These are phyloP conservation scores for Hypoxylon lienhwacheense DNA, from an alignment of 495 filamentous ascomycete genomes.

Conservation along the genomic window DNA sequence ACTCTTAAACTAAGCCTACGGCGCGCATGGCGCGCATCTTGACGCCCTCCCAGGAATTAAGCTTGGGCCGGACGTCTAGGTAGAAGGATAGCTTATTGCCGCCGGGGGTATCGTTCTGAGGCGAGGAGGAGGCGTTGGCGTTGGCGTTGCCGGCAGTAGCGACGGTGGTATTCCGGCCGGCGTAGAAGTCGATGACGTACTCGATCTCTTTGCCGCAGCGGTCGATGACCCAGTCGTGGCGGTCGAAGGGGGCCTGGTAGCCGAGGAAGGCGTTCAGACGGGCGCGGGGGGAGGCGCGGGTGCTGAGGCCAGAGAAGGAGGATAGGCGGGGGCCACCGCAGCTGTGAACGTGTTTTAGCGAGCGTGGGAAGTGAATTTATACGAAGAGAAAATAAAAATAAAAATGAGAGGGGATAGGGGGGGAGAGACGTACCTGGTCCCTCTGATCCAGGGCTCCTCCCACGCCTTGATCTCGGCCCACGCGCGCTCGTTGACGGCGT, in stretches of 20 bases:
- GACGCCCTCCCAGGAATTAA: slow-evolving; percentile 88
- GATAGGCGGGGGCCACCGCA: slow-evolving; percentile 83
- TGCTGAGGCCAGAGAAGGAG: slow-evolving; percentile 77
- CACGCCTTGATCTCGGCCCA: slow-evolving; percentile 83
- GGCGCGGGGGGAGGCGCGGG: slow-evolving; percentile 77
- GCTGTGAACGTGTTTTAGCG: no score
- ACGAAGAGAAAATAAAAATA: background rate
- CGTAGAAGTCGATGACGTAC: slow-evolving; percentile 98
- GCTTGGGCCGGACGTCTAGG: slow-evolving; percentile 90
- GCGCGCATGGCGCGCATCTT: slow-evolving; percentile 74
- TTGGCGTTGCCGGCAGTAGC: slow-evolving; percentile 48
- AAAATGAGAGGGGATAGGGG: background rate
- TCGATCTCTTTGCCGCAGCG: slow-evolving; percentile 86
- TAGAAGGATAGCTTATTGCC: slow-evolving; percentile 78
- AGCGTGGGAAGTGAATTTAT: background rate
- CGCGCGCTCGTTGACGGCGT: slow-evolving; percentile 90
- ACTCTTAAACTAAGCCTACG: slow-evolving; percentile 58
- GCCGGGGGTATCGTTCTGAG: slow-evolving; percentile 38
- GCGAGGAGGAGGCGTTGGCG: no score
- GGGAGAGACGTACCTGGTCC: slow-evolving; percentile 48
- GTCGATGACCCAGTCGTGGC: slow-evolving; percentile 97
- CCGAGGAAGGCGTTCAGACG: slow-evolving; percentile 78
- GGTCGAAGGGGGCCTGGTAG: slow-evolving; percentile 88
- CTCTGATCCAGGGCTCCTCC: slow-evolving; percentile 67
- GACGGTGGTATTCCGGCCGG: slow-evolving; percentile 64